Conservation (phyloP, 2,329 filamentous ascomycete genomes). For the Epichloe brachyelytri region DNA sequence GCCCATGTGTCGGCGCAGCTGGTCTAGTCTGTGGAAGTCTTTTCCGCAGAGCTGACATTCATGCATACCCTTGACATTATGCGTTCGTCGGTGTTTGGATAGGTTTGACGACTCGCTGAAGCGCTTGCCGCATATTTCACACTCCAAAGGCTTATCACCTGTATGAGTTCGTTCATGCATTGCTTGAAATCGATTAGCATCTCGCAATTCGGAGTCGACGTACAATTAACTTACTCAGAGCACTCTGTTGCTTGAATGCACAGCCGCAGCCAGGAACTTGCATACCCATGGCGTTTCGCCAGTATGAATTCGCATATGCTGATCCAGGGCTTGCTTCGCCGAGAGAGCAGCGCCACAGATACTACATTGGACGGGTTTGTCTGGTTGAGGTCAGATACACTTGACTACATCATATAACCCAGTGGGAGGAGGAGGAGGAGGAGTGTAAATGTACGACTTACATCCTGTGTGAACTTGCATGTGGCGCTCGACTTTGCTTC, state of each 20-base stretch:
- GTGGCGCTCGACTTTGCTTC: constrained; percentile 52
- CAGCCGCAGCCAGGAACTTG: constrained; percentile 35
- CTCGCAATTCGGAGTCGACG: not conserved
- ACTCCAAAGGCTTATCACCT: constrained; percentile 48
- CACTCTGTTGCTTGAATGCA: constrained; percentile 54
- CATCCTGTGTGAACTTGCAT: constrained; percentile 53
- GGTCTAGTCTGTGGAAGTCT: constrained; percentile 46
- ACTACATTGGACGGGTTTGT: constrained; percentile 44
- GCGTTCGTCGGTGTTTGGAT: constrained; percentile 51
- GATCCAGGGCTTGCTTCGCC: constrained; percentile 53
- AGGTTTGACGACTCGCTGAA: constrained; percentile 56
- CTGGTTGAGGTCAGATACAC: constrained; percentile 19
- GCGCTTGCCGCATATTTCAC: constrained; percentile 42
- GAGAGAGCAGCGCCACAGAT: constrained; percentile 47
- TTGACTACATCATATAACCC: not conserved
- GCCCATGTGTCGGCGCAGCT: constrained; percentile 41
- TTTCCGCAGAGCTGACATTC: constrained; percentile 41
- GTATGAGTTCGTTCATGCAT: constrained; percentile 57
- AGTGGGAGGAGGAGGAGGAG: too few relatives aligned
- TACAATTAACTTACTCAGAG: constrained; percentile 38
- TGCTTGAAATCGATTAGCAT: constrained; percentile 26
- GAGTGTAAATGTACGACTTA: constrained; percentile 22
- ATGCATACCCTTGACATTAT: constrained; percentile 39
- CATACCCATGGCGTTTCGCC: constrained; percentile 52
- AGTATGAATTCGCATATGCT: constrained; percentile 55